Base-by-base conservation (phyloP, 2,329 filamentous ascomycete species). In the Claviceps africana region DNA sequence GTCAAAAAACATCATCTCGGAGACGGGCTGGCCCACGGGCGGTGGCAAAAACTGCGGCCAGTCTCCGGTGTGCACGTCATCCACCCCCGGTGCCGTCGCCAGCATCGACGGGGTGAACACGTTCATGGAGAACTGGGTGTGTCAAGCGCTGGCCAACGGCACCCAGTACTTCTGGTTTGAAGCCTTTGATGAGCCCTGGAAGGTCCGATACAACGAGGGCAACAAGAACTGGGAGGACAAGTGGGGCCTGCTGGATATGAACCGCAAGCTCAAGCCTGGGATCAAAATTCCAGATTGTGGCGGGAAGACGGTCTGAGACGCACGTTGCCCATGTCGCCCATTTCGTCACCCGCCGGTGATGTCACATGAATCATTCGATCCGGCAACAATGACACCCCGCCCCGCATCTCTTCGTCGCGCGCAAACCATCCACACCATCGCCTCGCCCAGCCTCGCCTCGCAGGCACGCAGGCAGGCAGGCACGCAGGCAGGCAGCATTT, bases 161-260 rank as follows among this genome's bases (percentile, higher is more conserved):
- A 96, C 89, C 1, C 82, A 94, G 58, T 97, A 95, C 66, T 96
- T 96, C 64, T 97, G 91, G 91, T 96, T 97, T 65, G 87, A 90
- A 64, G 88, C 89, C 10, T 97, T 96, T 65, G 91, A 97, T 64
- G 91, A 97, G 74, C 89, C 89, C 2, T 97, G 91, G 91, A 96
- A 97, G 72, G 73, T 85, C 52, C 63, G 67, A 19, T 95, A 82
- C 70, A 85, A 96, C 65, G 73, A 72, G 5, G 68, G 68, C 53
- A 72, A 75, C 42, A 74, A 91, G 70, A 76, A 86, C 50, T 96
- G 90, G 90, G 91, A 97, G 71, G 88, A 95, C 65, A 86, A 95
- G 65, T 96, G 91, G 91, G 91, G 93, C 10, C 70, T 97, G 15
- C 83, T 97, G 81, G 88, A 94, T 60, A 78, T 88, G 3, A 77